These are phyloP conservation scores for Arabidopsis lyrata DNA, from an alignment of 441 rosid species.

Conservation along the genomic window DNA sequence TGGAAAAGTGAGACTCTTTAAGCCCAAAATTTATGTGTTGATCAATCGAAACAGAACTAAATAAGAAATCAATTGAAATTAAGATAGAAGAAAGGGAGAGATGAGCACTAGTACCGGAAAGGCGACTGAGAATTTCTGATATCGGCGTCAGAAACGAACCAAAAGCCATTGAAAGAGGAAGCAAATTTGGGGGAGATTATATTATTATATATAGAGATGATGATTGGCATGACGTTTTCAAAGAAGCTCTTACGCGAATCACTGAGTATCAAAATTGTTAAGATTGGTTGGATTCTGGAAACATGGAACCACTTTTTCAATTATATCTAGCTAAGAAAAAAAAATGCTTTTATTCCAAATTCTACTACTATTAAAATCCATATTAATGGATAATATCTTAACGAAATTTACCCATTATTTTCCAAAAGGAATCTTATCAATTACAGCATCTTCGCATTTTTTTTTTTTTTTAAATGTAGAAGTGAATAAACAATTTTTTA, in stretches of 20 bases:
- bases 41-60: background rate
- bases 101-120: conserved; percentile 12
- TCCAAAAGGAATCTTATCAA: too few species aligned
- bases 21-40: background rate
- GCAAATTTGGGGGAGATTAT: too few species aligned
- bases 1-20: background rate
- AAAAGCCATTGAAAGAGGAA: conserved; percentile 12
- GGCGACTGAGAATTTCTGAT: background rate
- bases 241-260: background rate
- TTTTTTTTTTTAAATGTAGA: too few species aligned
- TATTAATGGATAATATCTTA: too few species aligned
- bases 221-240: conserved; percentile 7
- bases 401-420: too few species aligned
- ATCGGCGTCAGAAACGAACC: background rate
- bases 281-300: conserved; percentile 1
- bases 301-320: conserved; percentile 3
- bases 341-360: too few species aligned
- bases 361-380: too few species aligned
- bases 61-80: background rate
- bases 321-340: too few species aligned
- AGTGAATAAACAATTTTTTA: too few species aligned
- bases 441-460: too few species aligned
- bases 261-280: conserved; percentile 14
- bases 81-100: background rate
- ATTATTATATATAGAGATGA: background rate